phyloP scores from a whole-genome alignment of 108 stramenopile genomes.

The Nitzschia inconspicua region DNA sequence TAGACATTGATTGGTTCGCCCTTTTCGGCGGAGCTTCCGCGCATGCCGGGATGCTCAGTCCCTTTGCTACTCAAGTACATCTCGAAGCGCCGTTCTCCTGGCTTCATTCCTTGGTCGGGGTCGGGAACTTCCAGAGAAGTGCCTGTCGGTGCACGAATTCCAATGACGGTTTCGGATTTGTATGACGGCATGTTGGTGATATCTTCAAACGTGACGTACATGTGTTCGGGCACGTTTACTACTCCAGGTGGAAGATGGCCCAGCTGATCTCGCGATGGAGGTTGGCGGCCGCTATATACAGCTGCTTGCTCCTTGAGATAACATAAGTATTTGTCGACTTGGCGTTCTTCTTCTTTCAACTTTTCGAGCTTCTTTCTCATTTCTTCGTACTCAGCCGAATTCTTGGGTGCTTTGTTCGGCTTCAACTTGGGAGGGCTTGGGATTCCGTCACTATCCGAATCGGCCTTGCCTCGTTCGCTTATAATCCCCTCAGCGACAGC shows the following conservation, averaged over 20 bases:
- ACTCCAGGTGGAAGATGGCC: conserved; percentile 28
- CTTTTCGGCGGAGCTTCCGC: background rate
- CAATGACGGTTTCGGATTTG: conserved; percentile 80
- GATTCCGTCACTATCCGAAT: conserved; percentile 29
- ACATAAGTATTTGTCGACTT: conserved; percentile 32
- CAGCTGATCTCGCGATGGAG: conserved; percentile 18
- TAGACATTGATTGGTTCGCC: conserved; percentile 59
- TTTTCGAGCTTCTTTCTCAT: conserved; percentile 29
- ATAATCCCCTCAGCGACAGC: conserved; percentile 8
- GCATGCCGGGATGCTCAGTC: background rate
- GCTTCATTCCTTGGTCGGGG: conserved; percentile 78
- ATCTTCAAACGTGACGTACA: conserved; percentile 69
- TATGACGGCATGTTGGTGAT: conserved; percentile 63
- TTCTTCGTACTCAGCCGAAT: conserved; percentile 21
- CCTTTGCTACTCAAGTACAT: conserved; percentile 79
- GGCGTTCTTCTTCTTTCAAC: conserved; percentile 35
- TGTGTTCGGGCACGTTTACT: conserved; percentile 19
- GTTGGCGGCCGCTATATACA: conserved; percentile 18
- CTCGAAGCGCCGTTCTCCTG: conserved; percentile 76
- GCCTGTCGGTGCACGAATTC: conserved; percentile 84
- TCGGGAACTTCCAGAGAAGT: conserved; percentile 89
- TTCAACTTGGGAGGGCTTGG: background rate
- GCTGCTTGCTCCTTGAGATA: conserved; percentile 34
- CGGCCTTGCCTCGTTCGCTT: conserved; percentile 1
- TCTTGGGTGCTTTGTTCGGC: conserved; percentile 20